Evolutionary conservation across 1,139 yeast genomes (phyloP).

Genomic region (Magnusiomyces fungicola): DNA sequence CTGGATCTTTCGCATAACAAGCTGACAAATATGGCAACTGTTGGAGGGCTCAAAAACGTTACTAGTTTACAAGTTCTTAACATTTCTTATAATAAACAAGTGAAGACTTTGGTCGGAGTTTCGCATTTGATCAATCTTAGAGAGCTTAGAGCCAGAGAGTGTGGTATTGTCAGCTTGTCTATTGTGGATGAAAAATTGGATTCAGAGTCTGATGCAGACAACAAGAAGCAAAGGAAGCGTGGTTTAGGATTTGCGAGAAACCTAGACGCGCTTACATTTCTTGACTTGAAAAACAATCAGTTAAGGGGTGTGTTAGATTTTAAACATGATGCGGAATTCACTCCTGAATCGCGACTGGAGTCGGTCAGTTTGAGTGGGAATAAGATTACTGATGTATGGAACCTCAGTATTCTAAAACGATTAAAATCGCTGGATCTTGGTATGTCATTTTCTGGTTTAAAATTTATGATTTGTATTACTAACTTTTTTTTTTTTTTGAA

Average conservation of each 20-base stretch:
- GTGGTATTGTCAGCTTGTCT: constrained; percentile 7
- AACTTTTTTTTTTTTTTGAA: neutral
- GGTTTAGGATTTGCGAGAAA: constrained; percentile 19
- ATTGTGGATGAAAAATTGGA: neutral
- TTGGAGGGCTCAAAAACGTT: constrained; percentile 21
- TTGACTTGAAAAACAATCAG: constrained; percentile 9
- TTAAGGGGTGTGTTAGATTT: neutral
- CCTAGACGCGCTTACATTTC: constrained; percentile 18
- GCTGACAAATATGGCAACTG: constrained; percentile 29
- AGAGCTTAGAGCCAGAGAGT: constrained; percentile 20
- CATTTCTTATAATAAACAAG: constrained; percentile 25
- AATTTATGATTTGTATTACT: neutral
- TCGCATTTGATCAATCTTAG: constrained; percentile 28
- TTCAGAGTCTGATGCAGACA: constrained; percentile 19
- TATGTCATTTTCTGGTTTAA: constrained; percentile 5
- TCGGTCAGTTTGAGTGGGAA: constrained; percentile 9
- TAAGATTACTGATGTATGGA: constrained; percentile 20
- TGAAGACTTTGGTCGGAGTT: constrained; percentile 23
- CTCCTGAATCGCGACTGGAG: constrained; percentile 13
- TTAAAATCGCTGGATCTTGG: constrained; percentile 12
- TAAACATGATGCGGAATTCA: neutral
- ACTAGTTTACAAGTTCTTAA: constrained; percentile 29
- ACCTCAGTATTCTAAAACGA: constrained; percentile 12
- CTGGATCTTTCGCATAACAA: constrained; percentile 29
- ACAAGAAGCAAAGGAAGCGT: constrained; percentile 26